phyloP scores from a whole-genome alignment of 1,139 yeast genomes.

The Ogataea hybrid region DNA sequence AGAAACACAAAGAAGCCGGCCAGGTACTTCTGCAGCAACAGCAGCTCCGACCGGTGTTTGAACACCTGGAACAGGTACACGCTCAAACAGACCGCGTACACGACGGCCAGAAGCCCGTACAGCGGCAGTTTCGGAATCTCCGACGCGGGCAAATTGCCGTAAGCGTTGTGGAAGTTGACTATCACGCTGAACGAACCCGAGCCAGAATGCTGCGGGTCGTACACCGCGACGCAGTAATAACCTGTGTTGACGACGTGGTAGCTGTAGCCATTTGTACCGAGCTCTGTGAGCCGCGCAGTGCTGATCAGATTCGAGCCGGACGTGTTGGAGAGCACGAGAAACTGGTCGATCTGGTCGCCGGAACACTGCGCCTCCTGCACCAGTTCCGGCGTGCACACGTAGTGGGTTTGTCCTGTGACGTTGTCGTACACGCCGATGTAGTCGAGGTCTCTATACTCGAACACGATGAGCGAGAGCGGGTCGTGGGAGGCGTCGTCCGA shows the following conservation, averaged over 20 bases:
- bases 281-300: slow-evolving; percentile 52
- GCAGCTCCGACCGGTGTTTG: slow-evolving; percentile 81
- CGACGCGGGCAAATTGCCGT: slow-evolving; percentile 83
- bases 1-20: slow-evolving; percentile 82
- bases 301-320: slow-evolving; percentile 51
- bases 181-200: slow-evolving; percentile 50
- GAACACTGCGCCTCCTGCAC: slow-evolving; percentile 57
- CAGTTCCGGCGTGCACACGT: slow-evolving; percentile 74
- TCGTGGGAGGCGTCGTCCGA: slow-evolving; percentile 34
- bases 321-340: slow-evolving; percentile 47
- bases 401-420: slow-evolving; percentile 40
- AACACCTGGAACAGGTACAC: slow-evolving; percentile 83
- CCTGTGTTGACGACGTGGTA: slow-evolving; percentile 77
- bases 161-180: slow-evolving; percentile 85
- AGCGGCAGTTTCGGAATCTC: slow-evolving; percentile 90
- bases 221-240: slow-evolving; percentile 85
- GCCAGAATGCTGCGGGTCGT: slow-evolving; percentile 36
- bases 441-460: slow-evolving; percentile 77
- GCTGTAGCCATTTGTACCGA: slow-evolving; percentile 58
- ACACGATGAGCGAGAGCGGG: slow-evolving; percentile 65
- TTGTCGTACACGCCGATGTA: slow-evolving; percentile 55
- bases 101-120: slow-evolving; percentile 81
- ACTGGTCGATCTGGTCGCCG: slow-evolving; percentile 53
- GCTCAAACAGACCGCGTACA: slow-evolving; percentile 78
- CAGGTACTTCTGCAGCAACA: slow-evolving; percentile 88